These are phyloP conservation scores for Malassezia yamatoensis DNA, from an alignment of 1,284 basidiomycete genomes.

Conservation along the genomic window DNA sequence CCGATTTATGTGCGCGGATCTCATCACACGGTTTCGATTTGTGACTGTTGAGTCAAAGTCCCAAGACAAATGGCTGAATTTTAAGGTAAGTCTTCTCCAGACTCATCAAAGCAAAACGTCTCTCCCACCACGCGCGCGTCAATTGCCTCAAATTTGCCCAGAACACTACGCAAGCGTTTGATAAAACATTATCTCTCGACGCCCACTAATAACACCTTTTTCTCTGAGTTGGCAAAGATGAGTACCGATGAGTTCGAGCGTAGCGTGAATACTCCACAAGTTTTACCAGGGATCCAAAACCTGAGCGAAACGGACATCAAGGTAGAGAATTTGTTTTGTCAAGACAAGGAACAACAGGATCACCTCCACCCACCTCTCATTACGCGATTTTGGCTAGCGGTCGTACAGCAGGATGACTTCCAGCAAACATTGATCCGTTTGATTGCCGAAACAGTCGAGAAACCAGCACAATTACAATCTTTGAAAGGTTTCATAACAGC, in stretches of 20 bases:
- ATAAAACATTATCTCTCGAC: conserved; percentile 5
- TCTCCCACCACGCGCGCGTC: conserved; percentile 22
- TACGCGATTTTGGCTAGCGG: conserved; percentile 30
- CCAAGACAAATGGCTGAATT: conserved; percentile 21
- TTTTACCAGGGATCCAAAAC: neutral
- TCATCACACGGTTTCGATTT: conserved; percentile 31
- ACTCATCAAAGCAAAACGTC: conserved; percentile 24
- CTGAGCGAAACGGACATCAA: neutral
- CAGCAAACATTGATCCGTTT: conserved; percentile 24
- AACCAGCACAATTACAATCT: conserved; percentile 37
- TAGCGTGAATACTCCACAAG: conserved; percentile 6
- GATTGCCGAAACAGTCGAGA: conserved; percentile 32
- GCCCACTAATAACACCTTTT: conserved; percentile 25
- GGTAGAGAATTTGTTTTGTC: conserved; percentile 1
- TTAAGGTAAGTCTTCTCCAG: neutral
- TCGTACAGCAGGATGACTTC: conserved; percentile 29
- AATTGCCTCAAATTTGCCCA: conserved; percentile 31
- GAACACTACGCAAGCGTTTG: conserved; percentile 25
- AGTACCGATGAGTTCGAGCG: conserved; percentile 13
- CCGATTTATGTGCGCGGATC: conserved; percentile 68
- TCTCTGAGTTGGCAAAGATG: conserved; percentile 18
- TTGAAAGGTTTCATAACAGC: conserved; percentile 46
- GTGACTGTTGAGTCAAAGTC: conserved; percentile 25
- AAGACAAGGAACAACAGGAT: conserved; percentile 9
- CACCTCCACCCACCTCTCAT: conserved; percentile 10